Evolutionary conservation across 2,329 filamentous ascomycete genomes (phyloP).

Genomic region (Calonectria hawksworthii): DNA sequence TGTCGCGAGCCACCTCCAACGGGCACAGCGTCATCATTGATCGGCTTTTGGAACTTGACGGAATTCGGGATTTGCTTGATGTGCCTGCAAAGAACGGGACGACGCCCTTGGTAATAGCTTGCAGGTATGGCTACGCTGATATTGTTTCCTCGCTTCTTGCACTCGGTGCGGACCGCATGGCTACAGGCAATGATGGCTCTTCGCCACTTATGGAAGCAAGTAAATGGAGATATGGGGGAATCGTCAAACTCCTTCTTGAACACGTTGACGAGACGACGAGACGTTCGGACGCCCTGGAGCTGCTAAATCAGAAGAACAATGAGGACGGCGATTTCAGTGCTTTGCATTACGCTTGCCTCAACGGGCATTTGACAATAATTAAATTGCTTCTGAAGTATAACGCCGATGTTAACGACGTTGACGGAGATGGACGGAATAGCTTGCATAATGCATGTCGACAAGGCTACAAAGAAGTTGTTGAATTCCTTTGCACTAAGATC

Average conservation of each 20-base stretch:
- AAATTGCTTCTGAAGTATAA: neutral
- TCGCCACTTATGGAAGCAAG: neutral
- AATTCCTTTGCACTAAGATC: neutral
- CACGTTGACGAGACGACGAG: neutral
- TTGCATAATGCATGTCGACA: neutral
- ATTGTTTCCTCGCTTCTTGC: neutral
- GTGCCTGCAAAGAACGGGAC: neutral
- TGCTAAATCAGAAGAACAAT: neutral
- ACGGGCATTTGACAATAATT: neutral
- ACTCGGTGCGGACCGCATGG: neutral
- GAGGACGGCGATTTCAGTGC: neutral
- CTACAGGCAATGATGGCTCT: neutral
- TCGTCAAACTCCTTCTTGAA: neutral
- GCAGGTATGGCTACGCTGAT: neutral
- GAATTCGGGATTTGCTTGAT: neutral
- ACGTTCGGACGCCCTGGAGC: neutral
- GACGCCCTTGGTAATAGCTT: neutral
- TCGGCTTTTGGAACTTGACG: neutral
- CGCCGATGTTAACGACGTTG: neutral
- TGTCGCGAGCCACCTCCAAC: neutral
- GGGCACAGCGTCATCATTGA: neutral
- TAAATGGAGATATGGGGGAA: neutral
- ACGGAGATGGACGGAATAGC: neutral
- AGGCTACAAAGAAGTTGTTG: neutral
- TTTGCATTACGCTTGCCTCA: neutral